A percentile compares a stretch with the other conserved stretches of the same genome.
phyloP scores from a whole-genome alignment of 352 stramenopile genomes.

The Globisporangium apiculatum region DNA sequence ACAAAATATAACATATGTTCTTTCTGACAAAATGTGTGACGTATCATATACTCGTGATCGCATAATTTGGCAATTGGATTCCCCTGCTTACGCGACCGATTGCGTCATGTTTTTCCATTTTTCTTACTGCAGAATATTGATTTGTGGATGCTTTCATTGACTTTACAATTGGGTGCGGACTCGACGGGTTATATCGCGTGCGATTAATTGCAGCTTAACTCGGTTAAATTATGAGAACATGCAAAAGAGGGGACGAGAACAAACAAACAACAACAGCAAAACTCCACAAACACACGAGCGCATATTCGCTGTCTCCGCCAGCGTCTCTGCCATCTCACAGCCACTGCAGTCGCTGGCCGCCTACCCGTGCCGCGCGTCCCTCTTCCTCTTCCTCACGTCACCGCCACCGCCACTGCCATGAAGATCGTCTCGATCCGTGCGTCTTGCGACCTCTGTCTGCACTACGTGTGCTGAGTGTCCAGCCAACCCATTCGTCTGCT shows the following conservation, averaged over 20 bases:
- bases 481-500: no score
- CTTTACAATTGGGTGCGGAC: background rate
- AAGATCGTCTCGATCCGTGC: constrained; percentile 84
- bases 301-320: background rate
- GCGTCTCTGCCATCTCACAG: no score
- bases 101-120: no score
- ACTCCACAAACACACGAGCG: no score
- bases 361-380: background rate
- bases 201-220: no score
- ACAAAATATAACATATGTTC: no score
- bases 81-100: no score
- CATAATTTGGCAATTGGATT: no score
- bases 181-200: no score
- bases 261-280: background rate
- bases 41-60: no score
- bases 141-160: background rate
- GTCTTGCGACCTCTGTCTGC: constrained; percentile 9
- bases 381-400: background rate
- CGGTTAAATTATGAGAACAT: background rate
- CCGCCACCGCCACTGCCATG: constrained; percentile 25
- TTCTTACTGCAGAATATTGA: background rate
- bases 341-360: background rate
- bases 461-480: background rate
- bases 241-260: no score
- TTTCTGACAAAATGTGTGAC: no score